These are phyloP conservation scores for Penicillium psychrosexuale DNA, from an alignment of 2,329 filamentous ascomycete genomes.

Conservation along the genomic window DNA sequence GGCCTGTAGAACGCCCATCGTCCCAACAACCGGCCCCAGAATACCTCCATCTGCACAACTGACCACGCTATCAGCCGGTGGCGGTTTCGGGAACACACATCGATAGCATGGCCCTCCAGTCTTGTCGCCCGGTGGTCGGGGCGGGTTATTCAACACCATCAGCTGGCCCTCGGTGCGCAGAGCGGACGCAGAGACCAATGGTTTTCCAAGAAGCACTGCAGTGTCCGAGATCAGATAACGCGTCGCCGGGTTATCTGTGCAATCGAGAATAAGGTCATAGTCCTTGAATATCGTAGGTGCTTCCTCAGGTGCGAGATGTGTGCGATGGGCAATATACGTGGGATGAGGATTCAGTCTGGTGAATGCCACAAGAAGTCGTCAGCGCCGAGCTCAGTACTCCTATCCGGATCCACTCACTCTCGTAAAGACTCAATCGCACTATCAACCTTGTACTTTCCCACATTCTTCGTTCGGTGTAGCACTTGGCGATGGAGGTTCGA, in stretches of 20 bases:
- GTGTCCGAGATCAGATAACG: constrained; percentile 91
- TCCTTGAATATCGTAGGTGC: constrained; percentile 62
- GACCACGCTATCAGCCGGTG: constrained; percentile 75
- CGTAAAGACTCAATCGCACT: constrained; percentile 64
- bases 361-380: constrained; percentile 3
- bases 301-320: constrained; percentile 66
- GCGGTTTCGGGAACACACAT: constrained; percentile 85
- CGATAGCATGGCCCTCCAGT: constrained; percentile 82
- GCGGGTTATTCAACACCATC: constrained; percentile 80
- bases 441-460: constrained; percentile 76
- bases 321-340: constrained; percentile 59
- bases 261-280: constrained; percentile 88
- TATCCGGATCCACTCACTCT: constrained; percentile 43
- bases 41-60: constrained; percentile 93
- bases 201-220: constrained; percentile 73
- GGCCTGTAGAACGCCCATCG: constrained; percentile 90
- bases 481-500: constrained; percentile 95
- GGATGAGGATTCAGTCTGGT: constrained; percentile 69
- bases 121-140: constrained; percentile 55
- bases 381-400: background rate
- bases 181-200: constrained; percentile 84
- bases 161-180: constrained; percentile 86
- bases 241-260: constrained; percentile 87
- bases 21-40: constrained; percentile 84
- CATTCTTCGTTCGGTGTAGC: constrained; percentile 66